Percentiles rank a stretch among this genome's conserved stretches.
Evolutionary conservation across 1,139 yeast genomes (phyloP).

Genomic region (Suhomyces coccinellae): DNA sequence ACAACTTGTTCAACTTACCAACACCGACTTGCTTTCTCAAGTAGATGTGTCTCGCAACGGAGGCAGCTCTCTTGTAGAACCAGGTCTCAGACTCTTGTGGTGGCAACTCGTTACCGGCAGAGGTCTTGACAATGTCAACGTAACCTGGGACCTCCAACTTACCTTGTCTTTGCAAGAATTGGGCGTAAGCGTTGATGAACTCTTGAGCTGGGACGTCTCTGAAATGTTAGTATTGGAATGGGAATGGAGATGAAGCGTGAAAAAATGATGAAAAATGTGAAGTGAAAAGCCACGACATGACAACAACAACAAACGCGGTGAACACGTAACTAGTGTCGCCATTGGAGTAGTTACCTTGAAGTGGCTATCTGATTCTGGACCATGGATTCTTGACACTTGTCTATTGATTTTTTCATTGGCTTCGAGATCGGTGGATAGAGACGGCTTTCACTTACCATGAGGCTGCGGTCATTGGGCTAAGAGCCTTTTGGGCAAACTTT

Average conservation of each 20-base stretch:
- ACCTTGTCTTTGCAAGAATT: slow-evolving; percentile 99
- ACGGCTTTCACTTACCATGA: slow-evolving; percentile 3
- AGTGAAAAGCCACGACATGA: too few relatives aligned
- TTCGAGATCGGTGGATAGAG: slow-evolving; percentile 1
- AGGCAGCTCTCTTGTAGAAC: slow-evolving; percentile 99
- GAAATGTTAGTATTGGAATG: slow-evolving; percentile 35
- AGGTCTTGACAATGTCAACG: slow-evolving; percentile 99
- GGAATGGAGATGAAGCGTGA: too few relatives aligned
- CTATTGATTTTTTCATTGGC: too few relatives aligned
- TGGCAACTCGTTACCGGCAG: slow-evolving; percentile 98
- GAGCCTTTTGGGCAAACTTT: background rate
- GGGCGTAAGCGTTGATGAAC: slow-evolving; percentile 99
- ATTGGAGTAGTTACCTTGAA: too few relatives aligned
- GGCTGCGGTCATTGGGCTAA: background rate
- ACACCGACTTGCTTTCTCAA: slow-evolving; percentile 99
- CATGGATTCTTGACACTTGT: too few relatives aligned
- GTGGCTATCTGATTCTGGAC: too few relatives aligned
- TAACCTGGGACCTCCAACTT: slow-evolving; percentile 99
- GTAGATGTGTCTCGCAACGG: slow-evolving; percentile 99
- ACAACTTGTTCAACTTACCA: slow-evolving; percentile 97
- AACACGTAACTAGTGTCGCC: too few relatives aligned
- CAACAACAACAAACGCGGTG: background rate
- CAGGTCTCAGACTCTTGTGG: slow-evolving; percentile 99
- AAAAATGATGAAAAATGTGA: too few relatives aligned
- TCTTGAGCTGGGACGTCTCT: slow-evolving; percentile 99